phyloP scores from a whole-genome alignment of 2,329 filamentous ascomycete genomes.

The Trichoderma harzianum region DNA sequence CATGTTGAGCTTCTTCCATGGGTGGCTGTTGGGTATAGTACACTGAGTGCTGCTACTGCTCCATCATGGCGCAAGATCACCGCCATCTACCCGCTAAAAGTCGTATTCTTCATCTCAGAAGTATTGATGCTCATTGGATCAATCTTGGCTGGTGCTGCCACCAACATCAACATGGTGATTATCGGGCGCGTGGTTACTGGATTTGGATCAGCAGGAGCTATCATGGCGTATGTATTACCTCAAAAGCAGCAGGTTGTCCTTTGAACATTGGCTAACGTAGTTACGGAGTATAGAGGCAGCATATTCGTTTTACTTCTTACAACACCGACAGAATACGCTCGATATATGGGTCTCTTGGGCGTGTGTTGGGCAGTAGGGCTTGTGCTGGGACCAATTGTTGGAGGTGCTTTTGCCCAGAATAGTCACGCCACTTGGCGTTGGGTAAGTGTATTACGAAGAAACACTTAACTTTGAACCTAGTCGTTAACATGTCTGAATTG shows the following conservation, averaged over 20 bases:
- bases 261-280: not conserved
- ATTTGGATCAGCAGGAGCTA: not conserved
- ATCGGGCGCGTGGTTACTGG: constrained; percentile 26
- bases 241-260: not conserved
- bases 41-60: constrained; percentile 30
- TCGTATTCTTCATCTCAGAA: constrained; percentile 26
- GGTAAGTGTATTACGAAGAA: not conserved
- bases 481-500: constrained; percentile 21
- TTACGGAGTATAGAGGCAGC: not conserved
- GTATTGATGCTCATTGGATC: not conserved
- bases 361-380: constrained; percentile 27
- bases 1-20: constrained; percentile 38
- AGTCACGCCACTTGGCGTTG: constrained; percentile 40
- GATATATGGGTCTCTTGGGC: constrained; percentile 28
- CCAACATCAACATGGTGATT: constrained; percentile 30
- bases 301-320: not conserved
- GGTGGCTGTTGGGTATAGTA: constrained; percentile 30
- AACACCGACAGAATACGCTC: constrained; percentile 22
- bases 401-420: constrained; percentile 35
- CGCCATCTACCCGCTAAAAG: constrained; percentile 27
- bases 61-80: constrained; percentile 29
- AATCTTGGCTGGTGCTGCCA: constrained; percentile 29
- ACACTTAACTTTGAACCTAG: fast-evolving
- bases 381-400: constrained; percentile 24
- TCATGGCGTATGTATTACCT: not conserved